These are phyloP conservation scores for Salvia hispanica DNA, from an alignment of 257 asterid species.

Conservation along the genomic window DNA sequence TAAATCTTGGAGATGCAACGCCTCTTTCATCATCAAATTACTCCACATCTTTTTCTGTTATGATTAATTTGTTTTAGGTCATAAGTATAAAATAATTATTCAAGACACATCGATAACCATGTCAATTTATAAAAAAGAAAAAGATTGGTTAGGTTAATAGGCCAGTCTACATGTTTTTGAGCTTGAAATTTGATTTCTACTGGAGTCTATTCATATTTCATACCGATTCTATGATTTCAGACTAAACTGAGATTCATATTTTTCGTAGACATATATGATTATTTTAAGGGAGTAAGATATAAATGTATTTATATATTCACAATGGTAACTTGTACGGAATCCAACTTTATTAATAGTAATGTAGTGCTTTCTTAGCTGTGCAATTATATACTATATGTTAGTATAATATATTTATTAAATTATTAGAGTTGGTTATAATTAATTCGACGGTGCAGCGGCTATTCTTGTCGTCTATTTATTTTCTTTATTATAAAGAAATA, in stretches of 20 bases:
- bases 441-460: background rate
- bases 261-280: no score
- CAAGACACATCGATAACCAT: no score
- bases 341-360: background rate
- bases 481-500: background rate
- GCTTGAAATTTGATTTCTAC: no score
- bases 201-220: no score
- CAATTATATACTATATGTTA: background rate
- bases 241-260: no score
- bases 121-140: no score
- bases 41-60: background rate
- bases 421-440: background rate
- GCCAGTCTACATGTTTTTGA: no score
- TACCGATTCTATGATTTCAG: no score
- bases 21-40: background rate
- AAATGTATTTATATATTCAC: background rate
- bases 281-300: no score
- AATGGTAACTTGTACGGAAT: background rate
- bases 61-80: background rate
- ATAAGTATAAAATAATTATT: background rate
- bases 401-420: background rate
- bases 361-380: constrained; percentile 13
- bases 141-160: no score
- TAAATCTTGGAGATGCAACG: background rate
- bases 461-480: background rate